Base-by-base conservation (phyloP, 2,329 filamentous ascomycete species). In the Byssothecium circinans region DNA sequence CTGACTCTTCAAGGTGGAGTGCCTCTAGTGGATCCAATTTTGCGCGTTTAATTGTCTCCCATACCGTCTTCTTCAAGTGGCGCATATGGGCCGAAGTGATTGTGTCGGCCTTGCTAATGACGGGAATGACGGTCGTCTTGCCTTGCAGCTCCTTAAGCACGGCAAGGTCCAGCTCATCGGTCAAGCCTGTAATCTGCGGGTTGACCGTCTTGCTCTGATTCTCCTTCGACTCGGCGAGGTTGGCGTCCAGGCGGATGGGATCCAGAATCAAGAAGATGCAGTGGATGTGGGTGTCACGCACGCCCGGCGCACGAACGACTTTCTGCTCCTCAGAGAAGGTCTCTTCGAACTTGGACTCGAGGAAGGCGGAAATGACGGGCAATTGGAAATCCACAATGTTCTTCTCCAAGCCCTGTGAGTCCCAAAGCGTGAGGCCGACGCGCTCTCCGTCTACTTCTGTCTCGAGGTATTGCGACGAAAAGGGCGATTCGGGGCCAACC, bases 331-430 rank as follows among this genome's bases (percentile, higher is more conserved):
- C 94, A 40, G 84, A 84, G 69, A 99, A 95, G 0, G 94, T 97
- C 65, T 99, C 94, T 70, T 99, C 92, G 61, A 99, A 99, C 72
- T 97, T 97, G 77, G 88, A 92, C 77, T 99, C 94, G 50, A 99
- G 78, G 75, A 99, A 99, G 8, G 87, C 81, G 27, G 88, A 86
- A 78, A 97, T 91, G 68, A 95, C 90, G 52, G 91, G 85, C 57
- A 99, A 78, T 73, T 99, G 94, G 56, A 97, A 82, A 70, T 97
- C 94, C 42, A 96, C 91, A 29, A 97, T 83, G 62, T 89, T 94
- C 80, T 92, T 95, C 74, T 99, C 92, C 45, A 99, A 75, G 1
- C 94, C 94, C 63, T 94, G 87, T 0, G 94, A 97, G 69, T 99
- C 94, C 94, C 94, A 99, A 25, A 99, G 75, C 0, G 94, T 99